Base-by-base conservation (phyloP, 2,329 filamentous ascomycete genomes). In the Triangularia setosa region DNA sequence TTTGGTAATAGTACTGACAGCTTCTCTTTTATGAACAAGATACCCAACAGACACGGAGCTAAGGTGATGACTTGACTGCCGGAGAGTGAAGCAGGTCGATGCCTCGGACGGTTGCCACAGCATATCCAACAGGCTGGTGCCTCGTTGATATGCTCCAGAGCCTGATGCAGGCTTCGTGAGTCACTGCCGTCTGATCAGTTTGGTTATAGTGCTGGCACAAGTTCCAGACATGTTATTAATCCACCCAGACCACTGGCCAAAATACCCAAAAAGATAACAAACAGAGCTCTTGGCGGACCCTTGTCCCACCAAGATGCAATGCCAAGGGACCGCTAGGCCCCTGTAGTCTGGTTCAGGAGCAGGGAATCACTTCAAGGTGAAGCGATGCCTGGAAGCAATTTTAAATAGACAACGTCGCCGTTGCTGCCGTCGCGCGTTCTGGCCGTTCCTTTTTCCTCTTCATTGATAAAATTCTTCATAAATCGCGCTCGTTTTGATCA, bases 351-450 rank as follows among this genome's bases (percentile, higher is more conserved):
- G 18, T 14, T n/a, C n/a, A 21, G 14, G 6, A 18, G 30, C 44
- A 35, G 27, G 33, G 55, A 54, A 44, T n/a, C 7, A 8, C 25
- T n/a, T 40, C 4, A 12, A 27, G 54, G 21, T n/a, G 27, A 25
- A 23, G 21, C 30, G 30, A 48, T 56, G 62, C 30, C 62, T 62
- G 24, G 54, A 58, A 61, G 61, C 63, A 68, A 68, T 68, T 8
- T 53, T 67, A 64, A 68, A 67, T 64, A 64, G 60, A 52, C 60
- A 52, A 35, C 58, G 57, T 60, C 30, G 61, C 54, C 55, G 27
- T 61, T 40, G 25, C 14, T 30, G 40, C 8, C 28, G 25, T 53
- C 28, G 35, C 23, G 24, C 28, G 33, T 56, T 27, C 28, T 52
- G 27, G 54, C 57, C 56, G 35, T 60, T 65, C 53, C 9, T 33